phyloP scores from a whole-genome alignment of 805 yeast species.

The Pichia cabralensis region DNA sequence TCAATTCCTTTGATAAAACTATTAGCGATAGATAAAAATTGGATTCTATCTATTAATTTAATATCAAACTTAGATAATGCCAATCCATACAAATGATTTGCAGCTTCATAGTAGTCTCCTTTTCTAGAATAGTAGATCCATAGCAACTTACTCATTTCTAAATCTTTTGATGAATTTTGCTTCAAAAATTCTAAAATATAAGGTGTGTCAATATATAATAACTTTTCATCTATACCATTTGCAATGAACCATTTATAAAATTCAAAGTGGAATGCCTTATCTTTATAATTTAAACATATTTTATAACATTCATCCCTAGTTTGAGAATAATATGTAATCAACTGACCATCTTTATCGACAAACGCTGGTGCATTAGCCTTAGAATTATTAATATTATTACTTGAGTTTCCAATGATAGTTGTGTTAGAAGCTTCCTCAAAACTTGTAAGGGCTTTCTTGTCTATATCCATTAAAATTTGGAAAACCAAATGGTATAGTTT shows the following conservation, averaged over 20 bases:
- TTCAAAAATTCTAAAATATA: slow-evolving; percentile 69
- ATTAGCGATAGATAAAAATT: slow-evolving; percentile 81
- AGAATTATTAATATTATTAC: slow-evolving; percentile 1
- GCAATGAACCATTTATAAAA: slow-evolving; percentile 86
- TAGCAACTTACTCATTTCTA: slow-evolving; percentile 69
- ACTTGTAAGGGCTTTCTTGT: slow-evolving; percentile 44
- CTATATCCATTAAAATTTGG: slow-evolving; percentile 62
- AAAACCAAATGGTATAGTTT: slow-evolving; percentile 67
- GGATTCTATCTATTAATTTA: slow-evolving; percentile 65
- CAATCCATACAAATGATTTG: slow-evolving; percentile 62
- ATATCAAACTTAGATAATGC: slow-evolving; percentile 68
- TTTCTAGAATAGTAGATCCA: slow-evolving; percentile 87
- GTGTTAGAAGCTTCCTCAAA: slow-evolving; percentile 21
- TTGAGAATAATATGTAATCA: slow-evolving; percentile 41
- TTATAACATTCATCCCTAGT: slow-evolving; percentile 65
- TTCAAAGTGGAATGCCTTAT: slow-evolving; percentile 82
- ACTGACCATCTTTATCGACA: slow-evolving; percentile 24
- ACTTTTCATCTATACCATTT: slow-evolving; percentile 66
- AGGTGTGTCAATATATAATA: slow-evolving; percentile 74
- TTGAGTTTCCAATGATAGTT: slow-evolving; percentile 11
- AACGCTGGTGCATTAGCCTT: slow-evolving; percentile 12
- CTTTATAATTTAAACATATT: slow-evolving; percentile 62
- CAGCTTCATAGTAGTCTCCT: slow-evolving; percentile 74
- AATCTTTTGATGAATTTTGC: slow-evolving; percentile 50
- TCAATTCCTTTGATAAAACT: slow-evolving; percentile 85